Evolutionary conservation across 23 red algal species (phyloP).

Genomic region (Gracilaria caudata): DNA sequence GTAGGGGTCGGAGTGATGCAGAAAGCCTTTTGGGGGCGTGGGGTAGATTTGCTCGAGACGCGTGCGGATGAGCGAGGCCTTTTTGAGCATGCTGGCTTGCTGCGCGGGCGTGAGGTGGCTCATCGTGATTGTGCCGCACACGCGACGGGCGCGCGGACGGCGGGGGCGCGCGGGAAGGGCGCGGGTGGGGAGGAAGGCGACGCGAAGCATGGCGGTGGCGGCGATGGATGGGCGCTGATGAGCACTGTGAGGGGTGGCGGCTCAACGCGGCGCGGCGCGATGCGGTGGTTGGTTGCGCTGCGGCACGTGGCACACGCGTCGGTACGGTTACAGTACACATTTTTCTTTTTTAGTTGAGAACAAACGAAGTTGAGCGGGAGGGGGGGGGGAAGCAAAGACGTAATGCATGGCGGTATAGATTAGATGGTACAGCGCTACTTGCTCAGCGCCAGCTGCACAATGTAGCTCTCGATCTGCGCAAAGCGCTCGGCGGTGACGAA

Average conservation of each 20-base stretch:
- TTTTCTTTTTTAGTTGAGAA: no score
- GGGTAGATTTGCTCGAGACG: slow-evolving; percentile 64
- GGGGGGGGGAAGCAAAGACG: neutral
- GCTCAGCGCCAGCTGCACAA: slow-evolving; percentile 15
- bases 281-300: neutral
- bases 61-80: slow-evolving; percentile 57
- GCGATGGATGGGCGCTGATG: neutral
- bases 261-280: neutral
- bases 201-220: neutral
- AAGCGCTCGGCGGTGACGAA: slow-evolving; percentile 42
- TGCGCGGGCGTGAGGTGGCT: neutral
- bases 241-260: neutral
- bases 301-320: no score
- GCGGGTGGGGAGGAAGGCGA: neutral
- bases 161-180: neutral
- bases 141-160: neutral
- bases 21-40: slow-evolving; percentile 45
- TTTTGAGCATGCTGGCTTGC: slow-evolving; percentile 53
- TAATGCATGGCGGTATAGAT: no score
- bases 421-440: neutral
- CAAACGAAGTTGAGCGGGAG: neutral
- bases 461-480: slow-evolving; percentile 1
- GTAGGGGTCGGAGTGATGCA: slow-evolving; percentile 78
- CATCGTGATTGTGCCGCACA: neutral
- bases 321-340: no score